phyloP scores from a whole-genome alignment of 225 moss, liverwort and hornwort species.

The Antitrichia curtipendula region DNA sequence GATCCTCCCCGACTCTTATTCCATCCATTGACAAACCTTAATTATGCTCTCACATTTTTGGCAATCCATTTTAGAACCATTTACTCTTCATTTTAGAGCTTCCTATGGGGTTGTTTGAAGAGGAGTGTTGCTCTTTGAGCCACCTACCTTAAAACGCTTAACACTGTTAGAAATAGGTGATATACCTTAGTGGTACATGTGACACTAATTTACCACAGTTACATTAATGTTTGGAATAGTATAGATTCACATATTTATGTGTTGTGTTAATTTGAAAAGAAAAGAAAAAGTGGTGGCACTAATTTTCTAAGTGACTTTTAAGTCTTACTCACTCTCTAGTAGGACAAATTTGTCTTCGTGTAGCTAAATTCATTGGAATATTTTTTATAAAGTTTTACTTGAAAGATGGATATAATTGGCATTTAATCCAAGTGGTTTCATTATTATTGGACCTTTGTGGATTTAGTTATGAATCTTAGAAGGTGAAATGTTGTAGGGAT shows the following conservation, averaged over 20 bases:
- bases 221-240: neutral
- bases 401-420: neutral
- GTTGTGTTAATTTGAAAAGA: neutral
- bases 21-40: too few species aligned
- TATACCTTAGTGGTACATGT: too few species aligned
- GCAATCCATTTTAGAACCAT: too few species aligned
- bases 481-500: fast-evolving
- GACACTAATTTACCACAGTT: neutral
- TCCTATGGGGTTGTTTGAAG: too few species aligned
- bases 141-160: too few species aligned
- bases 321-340: neutral
- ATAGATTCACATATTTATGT: neutral
- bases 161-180: too few species aligned
- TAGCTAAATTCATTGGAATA: neutral
- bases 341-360: neutral
- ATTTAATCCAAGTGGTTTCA: neutral
- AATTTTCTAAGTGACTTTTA: neutral
- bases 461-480: neutral
- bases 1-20: too few species aligned
- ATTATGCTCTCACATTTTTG: too few species aligned
- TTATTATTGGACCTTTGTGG: neutral
- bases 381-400: neutral
- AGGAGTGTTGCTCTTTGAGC: too few species aligned
- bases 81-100: too few species aligned
- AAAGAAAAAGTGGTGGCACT: neutral